These are phyloP conservation scores for Quercus cerris DNA, from an alignment of 306 rosid genomes.

Conservation along the genomic window DNA sequence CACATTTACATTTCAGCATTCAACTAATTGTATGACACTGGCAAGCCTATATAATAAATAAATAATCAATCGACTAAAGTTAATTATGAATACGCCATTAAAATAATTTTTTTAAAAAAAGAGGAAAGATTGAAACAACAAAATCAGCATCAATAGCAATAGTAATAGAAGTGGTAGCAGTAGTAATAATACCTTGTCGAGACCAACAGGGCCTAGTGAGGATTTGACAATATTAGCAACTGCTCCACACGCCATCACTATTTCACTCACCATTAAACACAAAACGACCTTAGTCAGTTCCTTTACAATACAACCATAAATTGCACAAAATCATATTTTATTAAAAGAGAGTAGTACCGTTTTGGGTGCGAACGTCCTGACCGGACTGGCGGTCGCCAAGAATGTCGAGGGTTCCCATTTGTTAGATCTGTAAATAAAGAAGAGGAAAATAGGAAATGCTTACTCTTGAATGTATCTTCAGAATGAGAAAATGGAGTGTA, in stretches of 20 bases:
- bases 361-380: conserved; percentile 95
- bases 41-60: neutral
- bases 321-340: too few relatives aligned
- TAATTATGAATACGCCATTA: too few relatives aligned
- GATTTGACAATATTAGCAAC: conserved; percentile 90
- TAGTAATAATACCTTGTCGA: conserved; percentile 65
- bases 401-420: conserved; percentile 73
- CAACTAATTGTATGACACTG: neutral
- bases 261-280: neutral
- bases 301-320: neutral
- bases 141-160: neutral
- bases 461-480: neutral
- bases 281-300: neutral
- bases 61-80: neutral
- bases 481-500: neutral
- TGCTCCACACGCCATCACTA: conserved; percentile 90
- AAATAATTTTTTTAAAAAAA: neutral
- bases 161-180: neutral
- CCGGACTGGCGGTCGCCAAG: conserved; percentile 92
- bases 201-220: conserved; percentile 96
- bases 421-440: conserved; percentile 11
- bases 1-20: too few relatives aligned
- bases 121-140: neutral
- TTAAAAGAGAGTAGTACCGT: conserved; percentile 38
- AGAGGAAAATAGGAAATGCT: neutral